phyloP scores from a whole-genome alignment of 139 green algal genomes.

The Chlamydomonas eustigma region DNA sequence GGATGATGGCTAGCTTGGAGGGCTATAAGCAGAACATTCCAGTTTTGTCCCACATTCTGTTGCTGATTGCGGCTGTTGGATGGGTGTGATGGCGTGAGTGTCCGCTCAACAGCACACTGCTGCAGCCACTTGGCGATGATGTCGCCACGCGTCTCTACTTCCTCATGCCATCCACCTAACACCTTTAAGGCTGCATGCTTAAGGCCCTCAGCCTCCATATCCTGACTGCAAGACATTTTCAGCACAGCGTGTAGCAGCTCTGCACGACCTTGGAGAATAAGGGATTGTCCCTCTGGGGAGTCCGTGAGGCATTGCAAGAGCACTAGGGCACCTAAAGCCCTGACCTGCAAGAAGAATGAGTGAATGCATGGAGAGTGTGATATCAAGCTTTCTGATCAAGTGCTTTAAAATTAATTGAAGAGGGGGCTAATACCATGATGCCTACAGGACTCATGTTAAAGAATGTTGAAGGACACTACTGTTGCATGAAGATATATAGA shows the following conservation, averaged over 20 bases:
- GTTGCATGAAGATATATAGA: too few species aligned
- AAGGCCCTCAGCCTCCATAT: constrained; percentile 10
- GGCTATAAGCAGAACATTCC: constrained; percentile 8
- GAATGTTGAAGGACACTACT: too few species aligned
- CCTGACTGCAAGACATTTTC: background rate
- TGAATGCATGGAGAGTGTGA: too few species aligned
- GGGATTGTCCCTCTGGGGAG: background rate
- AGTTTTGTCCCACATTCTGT: background rate
- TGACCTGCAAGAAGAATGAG: too few species aligned
- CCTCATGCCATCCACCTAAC: constrained; percentile 8
- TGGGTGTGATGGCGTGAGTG: too few species aligned
- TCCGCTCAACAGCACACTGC: background rate
- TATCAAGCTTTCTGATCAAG: too few species aligned
- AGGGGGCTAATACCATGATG: too few species aligned
- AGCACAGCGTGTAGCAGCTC: constrained; percentile 7
- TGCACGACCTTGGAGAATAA: constrained; percentile 1
- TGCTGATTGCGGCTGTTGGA: background rate
- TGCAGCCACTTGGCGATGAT: background rate
- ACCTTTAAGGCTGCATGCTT: constrained; percentile 5
- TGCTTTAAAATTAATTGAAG: too few species aligned
- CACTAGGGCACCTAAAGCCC: constrained; percentile 3
- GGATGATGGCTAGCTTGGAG: background rate
- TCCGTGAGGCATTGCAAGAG: constrained; percentile 17
- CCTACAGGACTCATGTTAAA: too few species aligned
- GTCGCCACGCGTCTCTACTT: background rate